A percentile compares a stretch with the other conserved stretches of the same genome.
phyloP scores from a whole-genome alignment of 2,329 filamentous ascomycete genomes.

The Trichoderma atroviride region DNA sequence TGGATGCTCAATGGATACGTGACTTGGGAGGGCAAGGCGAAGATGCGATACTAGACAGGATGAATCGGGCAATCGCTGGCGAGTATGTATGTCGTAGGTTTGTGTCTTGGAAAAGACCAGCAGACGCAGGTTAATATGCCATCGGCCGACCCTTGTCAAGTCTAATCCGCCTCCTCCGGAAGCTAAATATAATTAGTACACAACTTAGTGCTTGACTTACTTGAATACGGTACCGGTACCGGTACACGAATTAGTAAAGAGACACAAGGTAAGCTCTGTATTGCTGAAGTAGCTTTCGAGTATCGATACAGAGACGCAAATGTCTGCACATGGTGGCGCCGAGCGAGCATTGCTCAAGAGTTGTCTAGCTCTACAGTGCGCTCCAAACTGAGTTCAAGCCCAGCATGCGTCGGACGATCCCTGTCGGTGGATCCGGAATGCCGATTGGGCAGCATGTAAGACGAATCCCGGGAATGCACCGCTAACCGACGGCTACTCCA shows the following conservation, averaged over 20 bases:
- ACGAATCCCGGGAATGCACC: neutral
- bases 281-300: neutral
- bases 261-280: neutral
- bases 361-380: neutral
- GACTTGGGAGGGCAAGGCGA: neutral
- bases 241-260: neutral
- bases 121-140: neutral
- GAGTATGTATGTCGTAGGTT: neutral
- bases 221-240: neutral
- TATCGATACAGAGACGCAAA: neutral
- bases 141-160: constrained; percentile 14
- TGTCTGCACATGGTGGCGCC: neutral
- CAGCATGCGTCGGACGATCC: neutral
- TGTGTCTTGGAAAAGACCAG: neutral
- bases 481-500: neutral
- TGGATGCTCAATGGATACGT: neutral
- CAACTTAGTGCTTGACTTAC: too few relatives aligned
- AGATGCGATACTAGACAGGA: neutral
- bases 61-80: neutral
- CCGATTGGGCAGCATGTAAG: neutral
- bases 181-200: neutral
- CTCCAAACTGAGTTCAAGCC: neutral
- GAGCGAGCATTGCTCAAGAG: neutral
- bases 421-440: neutral
- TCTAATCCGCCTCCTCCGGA: neutral